phyloP scores from a whole-genome alignment of 495 filamentous ascomycete species.

The Hypoxylon rickii region DNA sequence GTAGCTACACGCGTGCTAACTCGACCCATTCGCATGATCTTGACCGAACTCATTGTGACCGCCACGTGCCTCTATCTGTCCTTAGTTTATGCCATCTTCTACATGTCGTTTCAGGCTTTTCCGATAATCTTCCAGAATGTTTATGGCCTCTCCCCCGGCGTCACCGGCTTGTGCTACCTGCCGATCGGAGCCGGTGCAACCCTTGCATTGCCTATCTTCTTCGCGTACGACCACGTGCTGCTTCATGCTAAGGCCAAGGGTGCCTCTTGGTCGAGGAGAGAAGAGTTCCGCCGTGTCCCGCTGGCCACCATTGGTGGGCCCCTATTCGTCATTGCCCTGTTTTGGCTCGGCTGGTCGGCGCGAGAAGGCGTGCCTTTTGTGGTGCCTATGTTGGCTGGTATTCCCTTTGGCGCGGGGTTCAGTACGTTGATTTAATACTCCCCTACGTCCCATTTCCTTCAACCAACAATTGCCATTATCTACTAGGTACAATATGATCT shows the following conservation, averaged over 20 bases:
- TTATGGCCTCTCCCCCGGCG: slow-evolving; percentile 46
- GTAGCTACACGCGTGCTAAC: slow-evolving; percentile 50
- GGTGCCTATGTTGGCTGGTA: slow-evolving; percentile 59
- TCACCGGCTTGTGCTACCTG: slow-evolving; percentile 43
- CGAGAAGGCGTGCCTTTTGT: slow-evolving; percentile 61
- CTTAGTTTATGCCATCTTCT: slow-evolving; percentile 71
- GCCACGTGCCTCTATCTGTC: slow-evolving; percentile 66
- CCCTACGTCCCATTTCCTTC: too few relatives aligned
- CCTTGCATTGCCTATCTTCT: slow-evolving; percentile 52
- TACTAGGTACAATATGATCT: too few relatives aligned
- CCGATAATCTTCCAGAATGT: slow-evolving; percentile 59
- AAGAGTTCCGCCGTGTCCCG: slow-evolving; percentile 68
- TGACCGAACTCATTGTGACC: slow-evolving; percentile 64
- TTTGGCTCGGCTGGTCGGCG: slow-evolving; percentile 74
- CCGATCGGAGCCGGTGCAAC: slow-evolving; percentile 33
- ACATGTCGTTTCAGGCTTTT: slow-evolving; percentile 67
- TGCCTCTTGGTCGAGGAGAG: slow-evolving; percentile 47
- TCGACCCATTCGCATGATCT: slow-evolving; percentile 59
- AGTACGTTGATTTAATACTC: too few relatives aligned
- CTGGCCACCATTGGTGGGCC: slow-evolving; percentile 65
- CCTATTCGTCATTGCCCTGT: slow-evolving; percentile 59
- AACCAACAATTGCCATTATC: too few relatives aligned
- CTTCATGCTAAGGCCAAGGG: slow-evolving; percentile 1
- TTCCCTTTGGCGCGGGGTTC: slow-evolving; percentile 69
- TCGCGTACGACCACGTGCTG: slow-evolving; percentile 47